Base-by-base conservation (phyloP, 805 yeast genomes). In the Candida gorgasii region DNA sequence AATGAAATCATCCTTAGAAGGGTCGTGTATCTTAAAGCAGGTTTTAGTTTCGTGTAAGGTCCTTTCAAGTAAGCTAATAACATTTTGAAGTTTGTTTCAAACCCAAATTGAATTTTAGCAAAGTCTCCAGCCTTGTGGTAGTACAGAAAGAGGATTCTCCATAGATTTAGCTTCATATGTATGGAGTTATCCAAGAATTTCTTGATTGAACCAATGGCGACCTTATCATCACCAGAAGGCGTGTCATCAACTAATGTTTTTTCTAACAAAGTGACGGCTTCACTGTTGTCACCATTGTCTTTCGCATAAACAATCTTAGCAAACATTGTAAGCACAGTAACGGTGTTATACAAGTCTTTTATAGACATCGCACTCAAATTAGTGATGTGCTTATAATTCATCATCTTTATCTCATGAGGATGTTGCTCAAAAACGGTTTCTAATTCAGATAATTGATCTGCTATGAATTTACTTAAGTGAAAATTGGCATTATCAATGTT, bases 101-200 rank as follows among this genome's bases (percentile, higher is more conserved):
- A 76, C 0, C 86, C 81, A 13, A 53, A 50, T 29, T 72, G 67
- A 24, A 74, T 69, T 17, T 73, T 68, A 0, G 59, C 59, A 2
- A 61, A 31, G 16, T 56, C 47, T 6, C 47, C 39, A 12, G 49
- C 52, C 7, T 53, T 57, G 16, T 54, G 56, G 51, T 84, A 86
- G 42, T 75, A 74, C 48, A 75, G 78, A 36, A 88, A 72, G 13
- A 90, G 65, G 17, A 84, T 72, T 23, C 78, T 79, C 95, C 97
- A 90, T 2, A 93, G 62, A 41, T 82, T 82, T 28, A 89, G 63
- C 43, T 78, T 78, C 57, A 89, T 73, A 16, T 79, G 83, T 16
- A 84, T 66, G 0, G 95, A 80, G 9, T 67, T 69, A 2, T 69
- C 62, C 12, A 93, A 67, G 54, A 92, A 88, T 9, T 67, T 60